Base-by-base conservation (phyloP, 2,329 filamentous ascomycete species). In the Epichloe scottii region DNA sequence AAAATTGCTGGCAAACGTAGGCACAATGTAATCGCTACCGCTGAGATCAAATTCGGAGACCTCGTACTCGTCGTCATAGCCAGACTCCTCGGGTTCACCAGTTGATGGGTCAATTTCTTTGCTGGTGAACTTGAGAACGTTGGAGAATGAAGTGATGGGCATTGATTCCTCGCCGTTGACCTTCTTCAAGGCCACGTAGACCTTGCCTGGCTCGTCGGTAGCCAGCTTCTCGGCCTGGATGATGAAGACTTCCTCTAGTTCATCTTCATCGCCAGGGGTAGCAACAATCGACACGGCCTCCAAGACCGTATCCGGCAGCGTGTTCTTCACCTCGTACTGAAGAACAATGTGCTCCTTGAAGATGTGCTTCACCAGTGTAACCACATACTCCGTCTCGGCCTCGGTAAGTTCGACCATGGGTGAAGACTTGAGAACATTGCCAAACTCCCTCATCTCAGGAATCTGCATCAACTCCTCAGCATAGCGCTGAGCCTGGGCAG, bases 241-340 rank as follows among this genome's bases (percentile, higher is more conserved):
- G 63, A 95, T 93, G 66, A 97, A 97, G 44, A 95, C 87, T 64
- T 97, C 91, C 62, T 93, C 88, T 5, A 85, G 75, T 60, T 87
- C 83, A 49, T 93, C 90, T 50, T 93, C 86, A 38, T 94, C 86
- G 1, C 82, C 73, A 4, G 90, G 88, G 0, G 85, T 84, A 33
- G 86, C 86, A 17, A 90, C 78, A 39, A 95, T 81, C 0, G 87
- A 89, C 15, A 95, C 89, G 55, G 95, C 88, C 65, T 95, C 89
- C 35, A 97, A 76, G 30, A 98, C 81, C 15, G 89, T 95, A 54
- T 90, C 88, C 12, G 88, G 85, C 11, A 98, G 77, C 2, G 93
- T 98, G 74, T 98, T 98, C 77, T 95, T 97, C 67, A 98, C 83
- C 65, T 97, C 88, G 68, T 93, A 98, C 65, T 98, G 93, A 50